Evolutionary conservation across 768 basidiomycete species (phyloP).

Genomic region (Mycena capillaripes): DNA sequence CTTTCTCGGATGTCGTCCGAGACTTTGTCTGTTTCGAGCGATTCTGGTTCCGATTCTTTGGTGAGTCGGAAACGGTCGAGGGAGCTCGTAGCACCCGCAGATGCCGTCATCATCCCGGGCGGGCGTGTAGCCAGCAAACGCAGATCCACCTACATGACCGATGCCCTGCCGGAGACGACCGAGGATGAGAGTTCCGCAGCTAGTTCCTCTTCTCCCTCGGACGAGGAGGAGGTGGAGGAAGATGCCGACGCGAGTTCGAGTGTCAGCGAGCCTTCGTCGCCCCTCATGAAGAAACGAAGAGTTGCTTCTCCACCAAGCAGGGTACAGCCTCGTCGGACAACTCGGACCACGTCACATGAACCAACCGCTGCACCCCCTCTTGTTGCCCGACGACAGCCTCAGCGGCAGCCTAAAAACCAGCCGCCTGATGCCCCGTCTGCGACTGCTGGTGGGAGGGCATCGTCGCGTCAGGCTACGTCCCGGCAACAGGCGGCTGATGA

Average conservation of each 20-base stretch:
- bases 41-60: constrained; percentile 1
- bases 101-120: neutral
- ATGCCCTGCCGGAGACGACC: neutral
- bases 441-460: neutral
- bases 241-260: constrained; percentile 2
- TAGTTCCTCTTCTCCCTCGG: constrained; percentile 10
- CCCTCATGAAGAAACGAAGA: constrained; percentile 22
- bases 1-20: constrained; percentile 33
- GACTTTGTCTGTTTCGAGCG: constrained; percentile 31
- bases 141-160: neutral
- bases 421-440: neutral
- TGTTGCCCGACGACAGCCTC: neutral
- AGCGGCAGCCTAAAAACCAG: constrained; percentile 1
- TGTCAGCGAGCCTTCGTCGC: constrained; percentile 25
- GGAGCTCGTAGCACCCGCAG: neutral
- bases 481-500: neutral
- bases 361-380: neutral
- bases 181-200: constrained; percentile 24
- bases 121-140: neutral
- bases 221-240: neutral
- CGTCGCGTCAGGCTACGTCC: constrained; percentile 7
- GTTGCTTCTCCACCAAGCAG: constrained; percentile 24
- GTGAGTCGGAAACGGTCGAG: constrained; percentile 24
- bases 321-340: constrained; percentile 27
- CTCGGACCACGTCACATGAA: constrained; percentile 15